Evolutionary conservation across 1,284 basidiomycete species (phyloP).

Genomic region (Dichomitus squalens): DNA sequence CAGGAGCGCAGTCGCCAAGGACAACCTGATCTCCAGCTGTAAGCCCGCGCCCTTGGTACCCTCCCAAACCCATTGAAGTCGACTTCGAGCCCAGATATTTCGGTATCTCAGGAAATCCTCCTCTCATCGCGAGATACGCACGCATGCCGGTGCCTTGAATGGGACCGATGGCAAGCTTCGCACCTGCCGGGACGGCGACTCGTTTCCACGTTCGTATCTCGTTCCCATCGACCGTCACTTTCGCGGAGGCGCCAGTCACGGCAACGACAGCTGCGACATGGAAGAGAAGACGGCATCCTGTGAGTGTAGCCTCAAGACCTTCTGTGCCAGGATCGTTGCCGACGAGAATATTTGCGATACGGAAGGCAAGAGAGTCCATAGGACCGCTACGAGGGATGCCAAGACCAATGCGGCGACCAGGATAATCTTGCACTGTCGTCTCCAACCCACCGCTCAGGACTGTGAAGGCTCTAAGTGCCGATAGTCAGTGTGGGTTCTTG

Average conservation of each 20-base stretch:
- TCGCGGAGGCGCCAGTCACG: slow-evolving; percentile 55
- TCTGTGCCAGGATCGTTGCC: slow-evolving; percentile 59
- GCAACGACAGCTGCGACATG: slow-evolving; percentile 53
- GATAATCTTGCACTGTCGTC: slow-evolving; percentile 66
- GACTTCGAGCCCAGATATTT: slow-evolving; percentile 64
- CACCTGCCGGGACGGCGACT: slow-evolving; percentile 47
- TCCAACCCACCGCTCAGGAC: slow-evolving; percentile 61
- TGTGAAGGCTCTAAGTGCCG: slow-evolving; percentile 47
- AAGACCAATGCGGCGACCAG: slow-evolving; percentile 55
- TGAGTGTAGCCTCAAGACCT: slow-evolving; percentile 54
- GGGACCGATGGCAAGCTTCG: slow-evolving; percentile 44
- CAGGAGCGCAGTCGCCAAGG: slow-evolving; percentile 37
- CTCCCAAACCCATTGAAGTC: slow-evolving; percentile 62
- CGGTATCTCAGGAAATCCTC: slow-evolving; percentile 64
- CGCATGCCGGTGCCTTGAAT: slow-evolving; percentile 44
- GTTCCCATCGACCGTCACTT: slow-evolving; percentile 46
- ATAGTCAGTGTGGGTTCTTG: not conserved
- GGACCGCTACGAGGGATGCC: slow-evolving; percentile 73
- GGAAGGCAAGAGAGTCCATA: slow-evolving; percentile 64
- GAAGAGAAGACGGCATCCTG: slow-evolving; percentile 41
- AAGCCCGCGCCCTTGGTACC: slow-evolving; percentile 64
- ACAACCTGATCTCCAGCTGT: slow-evolving; percentile 47
- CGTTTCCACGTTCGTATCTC: slow-evolving; percentile 50
- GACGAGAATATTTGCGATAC: slow-evolving; percentile 61
- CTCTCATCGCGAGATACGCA: slow-evolving; percentile 57